Percentiles rank a stretch among this genome's conserved stretches.
These are phyloP conservation scores for Paspalum notatum DNA, from an alignment of 176 grass and related monocot species.

Conservation along the genomic window DNA sequence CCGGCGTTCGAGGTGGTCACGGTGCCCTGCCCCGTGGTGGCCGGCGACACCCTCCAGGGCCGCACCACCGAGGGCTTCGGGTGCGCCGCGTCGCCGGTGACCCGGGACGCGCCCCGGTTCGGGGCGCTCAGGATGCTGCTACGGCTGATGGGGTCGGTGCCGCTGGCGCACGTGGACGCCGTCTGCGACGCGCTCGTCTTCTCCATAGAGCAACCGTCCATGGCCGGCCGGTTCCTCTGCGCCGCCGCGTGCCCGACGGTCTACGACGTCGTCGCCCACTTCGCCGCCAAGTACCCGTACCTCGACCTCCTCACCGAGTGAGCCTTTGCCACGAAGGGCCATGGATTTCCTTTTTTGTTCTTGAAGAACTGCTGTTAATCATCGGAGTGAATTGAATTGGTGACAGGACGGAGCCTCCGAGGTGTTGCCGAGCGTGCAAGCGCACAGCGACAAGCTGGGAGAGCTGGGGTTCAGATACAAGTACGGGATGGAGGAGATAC, in stretches of 20 bases:
- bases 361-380: background rate
- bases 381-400: background rate
- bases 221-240: conserved; percentile 62
- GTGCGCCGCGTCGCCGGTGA: conserved; percentile 33
- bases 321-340: background rate
- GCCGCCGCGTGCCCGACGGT: conserved; percentile 30
- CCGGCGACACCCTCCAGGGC: conserved; percentile 40
- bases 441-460: conserved; percentile 28
- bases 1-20: conserved; percentile 56
- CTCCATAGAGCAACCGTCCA: conserved; percentile 49
- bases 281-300: conserved; percentile 44
- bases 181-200: conserved; percentile 66
- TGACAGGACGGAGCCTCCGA: conserved; percentile 42
- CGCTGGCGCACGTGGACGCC: conserved; percentile 60
- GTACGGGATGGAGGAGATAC: conserved; percentile 49
- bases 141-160: conserved; percentile 49
- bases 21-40: conserved; percentile 48
- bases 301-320: conserved; percentile 54
- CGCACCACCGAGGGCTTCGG: background rate
- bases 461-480: conserved; percentile 65
- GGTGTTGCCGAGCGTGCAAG: conserved; percentile 3
- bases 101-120: background rate
- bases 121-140: conserved; percentile 32
- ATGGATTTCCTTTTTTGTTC: background rate
- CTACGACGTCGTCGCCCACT: conserved; percentile 32